A percentile compares a stretch with the other conserved stretches of the same genome.
phyloP scores from a whole-genome alignment of 495 filamentous ascomycete genomes.

The Xylaria grammica region DNA sequence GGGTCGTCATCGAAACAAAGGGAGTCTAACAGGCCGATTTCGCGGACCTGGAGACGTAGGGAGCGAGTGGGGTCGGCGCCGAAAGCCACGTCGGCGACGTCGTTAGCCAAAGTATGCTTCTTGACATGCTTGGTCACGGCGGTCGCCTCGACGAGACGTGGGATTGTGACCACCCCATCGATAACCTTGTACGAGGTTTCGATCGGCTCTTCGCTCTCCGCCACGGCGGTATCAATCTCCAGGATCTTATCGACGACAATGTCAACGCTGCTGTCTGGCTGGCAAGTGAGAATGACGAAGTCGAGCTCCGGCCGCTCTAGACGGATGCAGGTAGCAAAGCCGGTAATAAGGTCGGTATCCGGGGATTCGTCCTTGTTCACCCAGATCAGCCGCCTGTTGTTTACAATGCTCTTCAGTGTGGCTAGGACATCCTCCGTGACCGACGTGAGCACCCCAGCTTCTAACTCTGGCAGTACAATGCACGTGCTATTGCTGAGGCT shows the following conservation, averaged over 20 bases:
- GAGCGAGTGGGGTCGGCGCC: not conserved
- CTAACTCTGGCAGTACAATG: not conserved
- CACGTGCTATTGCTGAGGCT: not conserved
- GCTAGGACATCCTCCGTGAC: not conserved
- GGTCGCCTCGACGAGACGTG: not conserved
- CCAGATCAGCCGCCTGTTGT: not conserved
- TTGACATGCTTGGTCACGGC: not conserved
- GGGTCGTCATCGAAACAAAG: not conserved
- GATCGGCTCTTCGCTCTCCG: not conserved
- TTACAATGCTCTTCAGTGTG: too few relatives aligned
- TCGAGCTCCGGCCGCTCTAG: not conserved
- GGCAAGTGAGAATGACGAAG: not conserved
- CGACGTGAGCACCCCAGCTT: not conserved
- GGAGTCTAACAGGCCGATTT: not conserved
- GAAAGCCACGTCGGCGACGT: not conserved
- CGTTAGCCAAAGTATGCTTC: not conserved
- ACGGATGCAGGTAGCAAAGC: slow-evolving; percentile 5
- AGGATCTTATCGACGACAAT: not conserved
- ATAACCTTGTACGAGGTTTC: not conserved
- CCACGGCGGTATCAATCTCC: not conserved
- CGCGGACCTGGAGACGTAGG: not conserved
- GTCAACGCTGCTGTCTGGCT: not conserved
- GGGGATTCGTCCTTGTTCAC: not conserved
- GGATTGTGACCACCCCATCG: not conserved
- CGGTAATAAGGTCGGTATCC: not conserved